Percentiles rank a stretch among this genome's conserved stretches.
Conservation (phyloP, 306 rosid species). For the Gleditsia sinensis region DNA sequence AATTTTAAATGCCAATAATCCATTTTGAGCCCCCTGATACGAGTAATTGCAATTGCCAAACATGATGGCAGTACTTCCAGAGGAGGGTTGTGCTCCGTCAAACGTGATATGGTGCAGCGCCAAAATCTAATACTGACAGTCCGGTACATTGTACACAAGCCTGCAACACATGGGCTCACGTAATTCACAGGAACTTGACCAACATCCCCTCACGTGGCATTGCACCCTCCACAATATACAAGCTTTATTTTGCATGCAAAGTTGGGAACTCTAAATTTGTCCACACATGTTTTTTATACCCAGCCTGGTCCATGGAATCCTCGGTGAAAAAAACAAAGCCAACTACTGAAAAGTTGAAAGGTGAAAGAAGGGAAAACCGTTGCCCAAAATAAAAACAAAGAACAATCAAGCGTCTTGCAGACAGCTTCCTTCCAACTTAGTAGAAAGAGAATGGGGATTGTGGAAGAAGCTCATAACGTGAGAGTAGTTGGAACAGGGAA, state of each 20-base stretch:
- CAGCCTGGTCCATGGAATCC: not conserved
- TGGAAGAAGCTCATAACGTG: conserved; percentile 72
- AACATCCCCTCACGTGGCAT: conserved; percentile 13
- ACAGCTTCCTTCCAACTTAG: not conserved
- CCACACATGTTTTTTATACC: conserved; percentile 3
- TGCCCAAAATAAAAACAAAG: not conserved
- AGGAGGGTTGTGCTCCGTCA: no score
- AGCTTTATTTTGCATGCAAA: conserved; percentile 1
- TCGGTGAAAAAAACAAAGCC: not conserved
- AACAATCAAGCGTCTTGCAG: not conserved
- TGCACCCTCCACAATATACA: conserved; percentile 5
- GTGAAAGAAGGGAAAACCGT: not conserved
- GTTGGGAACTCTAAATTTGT: not conserved
- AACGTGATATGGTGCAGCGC: not conserved
- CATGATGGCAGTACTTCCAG: no score
- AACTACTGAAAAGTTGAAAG: not conserved
- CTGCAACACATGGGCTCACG: not conserved
- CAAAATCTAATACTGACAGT: not conserved
- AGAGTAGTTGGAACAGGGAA: conserved; percentile 51
- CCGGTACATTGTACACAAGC: not conserved
- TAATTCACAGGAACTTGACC: not conserved
- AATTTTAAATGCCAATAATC: no score
- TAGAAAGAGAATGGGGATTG: conserved; percentile 52
- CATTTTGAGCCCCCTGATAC: no score
- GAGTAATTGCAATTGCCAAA: no score